Evolutionary conservation across 306 rosid species (phyloP).

Genomic region (Bauhinia variegata): DNA sequence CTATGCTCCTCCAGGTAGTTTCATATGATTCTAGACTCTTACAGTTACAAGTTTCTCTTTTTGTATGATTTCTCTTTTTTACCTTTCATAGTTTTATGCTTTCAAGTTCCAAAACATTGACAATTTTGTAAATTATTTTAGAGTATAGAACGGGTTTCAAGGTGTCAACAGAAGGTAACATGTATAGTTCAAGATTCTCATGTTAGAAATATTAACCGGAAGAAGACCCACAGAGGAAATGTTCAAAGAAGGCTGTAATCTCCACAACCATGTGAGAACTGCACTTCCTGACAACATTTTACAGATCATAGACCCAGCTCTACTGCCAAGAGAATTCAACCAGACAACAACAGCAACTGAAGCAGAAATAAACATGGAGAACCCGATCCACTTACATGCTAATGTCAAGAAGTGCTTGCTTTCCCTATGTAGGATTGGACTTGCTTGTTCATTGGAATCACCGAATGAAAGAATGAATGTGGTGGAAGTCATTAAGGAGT

Average conservation of each 20-base stretch:
- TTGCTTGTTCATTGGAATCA: neutral
- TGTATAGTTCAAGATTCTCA: conserved; percentile 34
- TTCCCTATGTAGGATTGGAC: neutral
- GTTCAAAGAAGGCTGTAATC: conserved; percentile 8
- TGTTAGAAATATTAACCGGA: conserved; percentile 25
- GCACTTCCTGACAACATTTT: conserved; percentile 7
- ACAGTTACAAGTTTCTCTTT: too few species aligned
- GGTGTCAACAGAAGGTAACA: conserved; percentile 32
- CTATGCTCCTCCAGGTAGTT: too few species aligned
- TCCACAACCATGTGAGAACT: conserved; percentile 2
- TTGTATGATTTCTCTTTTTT: too few species aligned
- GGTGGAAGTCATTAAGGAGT: neutral
- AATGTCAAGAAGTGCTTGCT: conserved; percentile 17
- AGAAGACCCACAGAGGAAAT: conserved; percentile 29
- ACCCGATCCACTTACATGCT: neutral
- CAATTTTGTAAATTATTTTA: neutral
- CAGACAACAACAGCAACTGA: neutral
- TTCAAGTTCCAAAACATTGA: too few species aligned
- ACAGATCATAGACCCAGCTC: conserved; percentile 19
- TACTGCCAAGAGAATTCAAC: neutral
- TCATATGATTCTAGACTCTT: too few species aligned
- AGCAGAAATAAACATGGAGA: neutral
- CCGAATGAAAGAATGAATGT: neutral
- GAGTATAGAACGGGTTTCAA: conserved; percentile 24
- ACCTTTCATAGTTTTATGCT: too few species aligned